Conservation (phyloP, 176 grass and related monocot genomes). For the maize (Zea mays) region Zm-B73-REFERENCE-NAM-5.0 NC_050099.1:5383501-5384000, state of each 20-base stretch:
- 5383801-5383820: too few relatives aligned
- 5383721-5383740: conserved; percentile 17
- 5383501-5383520: background rate
- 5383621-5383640: background rate
- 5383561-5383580: background rate
- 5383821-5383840: too few relatives aligned
- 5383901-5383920: conserved; percentile 36
- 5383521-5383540: background rate
- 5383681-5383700: background rate
- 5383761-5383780: background rate
- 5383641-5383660: background rate
- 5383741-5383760: conserved; percentile 24
- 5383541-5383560: background rate
- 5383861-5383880: conserved; percentile 34
- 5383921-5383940: background rate
- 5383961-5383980: conserved; percentile 63
- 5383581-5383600: background rate
- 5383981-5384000: conserved; percentile 52
- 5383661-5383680: background rate
- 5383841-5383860: too few relatives aligned
- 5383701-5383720: conserved; percentile 31
- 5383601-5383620: background rate
- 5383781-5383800: conserved; percentile 21
- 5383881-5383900: conserved; percentile 6
- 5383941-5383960: conserved; percentile 48